These are phyloP conservation scores for Cyclotella kingstonii DNA, from an alignment of 108 stramenopile species.

Conservation along the genomic window DNA sequence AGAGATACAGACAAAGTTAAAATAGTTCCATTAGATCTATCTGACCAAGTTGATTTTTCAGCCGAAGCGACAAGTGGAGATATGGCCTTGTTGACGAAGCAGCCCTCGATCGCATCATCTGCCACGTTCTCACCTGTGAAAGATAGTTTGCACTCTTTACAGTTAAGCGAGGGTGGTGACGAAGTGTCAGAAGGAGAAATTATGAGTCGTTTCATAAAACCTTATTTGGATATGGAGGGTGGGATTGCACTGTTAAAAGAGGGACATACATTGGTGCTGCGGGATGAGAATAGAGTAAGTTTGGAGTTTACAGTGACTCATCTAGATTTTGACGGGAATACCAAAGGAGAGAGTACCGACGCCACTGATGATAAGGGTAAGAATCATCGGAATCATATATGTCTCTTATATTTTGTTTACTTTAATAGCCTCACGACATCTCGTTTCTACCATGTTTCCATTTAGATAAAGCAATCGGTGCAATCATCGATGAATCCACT, in stretches of 20 bases:
- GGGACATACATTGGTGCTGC: slow-evolving; percentile 57
- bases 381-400: neutral
- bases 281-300: slow-evolving; percentile 56
- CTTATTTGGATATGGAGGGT: slow-evolving; percentile 63
- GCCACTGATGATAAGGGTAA: slow-evolving; percentile 21
- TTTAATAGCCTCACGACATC: neutral
- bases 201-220: slow-evolving; percentile 62
- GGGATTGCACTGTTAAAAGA: slow-evolving; percentile 49
- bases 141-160: slow-evolving; percentile 60
- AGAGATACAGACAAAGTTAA: slow-evolving; percentile 77
- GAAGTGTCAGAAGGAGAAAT: slow-evolving; percentile 66
- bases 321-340: slow-evolving; percentile 55
- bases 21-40: slow-evolving; percentile 50
- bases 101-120: slow-evolving; percentile 46
- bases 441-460: neutral
- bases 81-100: slow-evolving; percentile 54
- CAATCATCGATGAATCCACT: slow-evolving; percentile 53
- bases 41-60: slow-evolving; percentile 15
- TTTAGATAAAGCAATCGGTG: slow-evolving; percentile 44
- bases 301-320: slow-evolving; percentile 78
- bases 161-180: slow-evolving; percentile 65
- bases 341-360: slow-evolving; percentile 33
- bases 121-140: slow-evolving; percentile 78
- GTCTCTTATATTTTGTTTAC: neutral
- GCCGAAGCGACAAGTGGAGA: slow-evolving; percentile 54